phyloP scores from a whole-genome alignment of 768 basidiomycete genomes.

The Tylopilus vinaceipallidus region DNA sequence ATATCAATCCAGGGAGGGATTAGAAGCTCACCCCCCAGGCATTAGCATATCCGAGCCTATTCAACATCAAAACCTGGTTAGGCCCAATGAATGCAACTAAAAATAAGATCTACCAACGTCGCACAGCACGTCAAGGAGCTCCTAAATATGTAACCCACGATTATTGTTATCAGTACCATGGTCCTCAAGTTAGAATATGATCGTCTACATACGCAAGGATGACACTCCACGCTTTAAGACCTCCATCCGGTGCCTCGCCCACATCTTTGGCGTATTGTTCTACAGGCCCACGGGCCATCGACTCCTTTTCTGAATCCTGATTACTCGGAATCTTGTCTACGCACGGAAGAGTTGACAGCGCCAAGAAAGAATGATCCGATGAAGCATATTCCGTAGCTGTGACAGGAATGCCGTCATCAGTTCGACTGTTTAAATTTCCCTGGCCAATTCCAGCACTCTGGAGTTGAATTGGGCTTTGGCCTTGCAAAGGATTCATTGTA shows the following conservation, averaged over 20 bases:
- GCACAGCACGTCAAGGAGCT: conserved; percentile 34
- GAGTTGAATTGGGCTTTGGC: not conserved
- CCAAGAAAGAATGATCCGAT: not conserved
- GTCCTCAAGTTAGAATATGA: not conserved
- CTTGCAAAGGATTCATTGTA: conserved; percentile 4
- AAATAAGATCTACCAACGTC: conserved; percentile 32
- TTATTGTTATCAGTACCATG: not conserved
- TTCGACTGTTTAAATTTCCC: not conserved
- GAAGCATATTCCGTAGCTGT: not conserved
- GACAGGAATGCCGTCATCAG: too few relatives aligned
- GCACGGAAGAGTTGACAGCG: conserved; percentile 10
- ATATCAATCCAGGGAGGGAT: not conserved
- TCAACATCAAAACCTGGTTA: not conserved
- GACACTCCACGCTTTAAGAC: conserved; percentile 33
- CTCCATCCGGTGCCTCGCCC: conserved; percentile 29
- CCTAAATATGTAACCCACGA: conserved; percentile 2
- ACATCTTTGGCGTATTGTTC: conserved; percentile 20
- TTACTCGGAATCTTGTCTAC: not conserved
- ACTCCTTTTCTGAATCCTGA: conserved; percentile 8
- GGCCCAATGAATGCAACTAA: not conserved
- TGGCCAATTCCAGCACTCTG: not conserved
- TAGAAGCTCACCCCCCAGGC: conserved; percentile 60
- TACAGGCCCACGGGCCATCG: not conserved
- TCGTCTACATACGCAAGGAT: conserved; percentile 23
- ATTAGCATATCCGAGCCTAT: conserved; percentile 67